A percentile compares a stretch with the other conserved stretches of the same genome.
These are phyloP conservation scores for Talaromyces pinophilus DNA, from an alignment of 2,329 filamentous ascomycete species.

Conservation along the genomic window DNA sequence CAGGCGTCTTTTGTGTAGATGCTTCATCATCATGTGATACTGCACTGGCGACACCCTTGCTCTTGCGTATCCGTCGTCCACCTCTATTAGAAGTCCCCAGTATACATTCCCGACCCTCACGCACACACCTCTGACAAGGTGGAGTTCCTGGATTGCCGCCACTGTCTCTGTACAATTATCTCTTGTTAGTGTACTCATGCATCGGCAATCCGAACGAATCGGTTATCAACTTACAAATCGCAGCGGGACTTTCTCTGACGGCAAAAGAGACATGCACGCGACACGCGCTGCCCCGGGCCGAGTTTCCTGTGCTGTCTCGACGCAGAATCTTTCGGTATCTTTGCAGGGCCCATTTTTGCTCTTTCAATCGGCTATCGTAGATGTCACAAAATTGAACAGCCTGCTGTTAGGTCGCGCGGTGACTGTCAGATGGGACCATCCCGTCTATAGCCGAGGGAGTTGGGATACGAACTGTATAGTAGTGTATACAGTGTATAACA, in stretches of 20 bases:
- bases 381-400: no score
- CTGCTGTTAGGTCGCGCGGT: no score
- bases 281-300: conserved; percentile 45
- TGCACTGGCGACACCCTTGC: conserved; percentile 37
- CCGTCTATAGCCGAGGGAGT: background rate
- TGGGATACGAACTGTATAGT: background rate
- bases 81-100: conserved; percentile 62
- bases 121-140: conserved; percentile 60
- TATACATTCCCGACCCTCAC: conserved; percentile 60
- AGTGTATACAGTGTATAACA: background rate
- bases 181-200: no score
- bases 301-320: conserved; percentile 29
- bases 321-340: background rate
- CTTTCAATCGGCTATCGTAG: background rate
- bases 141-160: conserved; percentile 53
- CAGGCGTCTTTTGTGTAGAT: conserved; percentile 31
- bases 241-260: conserved; percentile 54
- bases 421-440: background rate
- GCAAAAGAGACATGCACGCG: conserved; percentile 52
- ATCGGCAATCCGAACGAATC: background rate
- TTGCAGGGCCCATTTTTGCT: conserved; percentile 21
- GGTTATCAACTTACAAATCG: conserved; percentile 45
- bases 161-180: conserved; percentile 35
- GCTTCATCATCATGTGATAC: conserved; percentile 24
- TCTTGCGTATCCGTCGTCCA: conserved; percentile 59